Base-by-base conservation (phyloP, 2,329 filamentous ascomycete species). In the Simplicillium aogashimaense region DNA sequence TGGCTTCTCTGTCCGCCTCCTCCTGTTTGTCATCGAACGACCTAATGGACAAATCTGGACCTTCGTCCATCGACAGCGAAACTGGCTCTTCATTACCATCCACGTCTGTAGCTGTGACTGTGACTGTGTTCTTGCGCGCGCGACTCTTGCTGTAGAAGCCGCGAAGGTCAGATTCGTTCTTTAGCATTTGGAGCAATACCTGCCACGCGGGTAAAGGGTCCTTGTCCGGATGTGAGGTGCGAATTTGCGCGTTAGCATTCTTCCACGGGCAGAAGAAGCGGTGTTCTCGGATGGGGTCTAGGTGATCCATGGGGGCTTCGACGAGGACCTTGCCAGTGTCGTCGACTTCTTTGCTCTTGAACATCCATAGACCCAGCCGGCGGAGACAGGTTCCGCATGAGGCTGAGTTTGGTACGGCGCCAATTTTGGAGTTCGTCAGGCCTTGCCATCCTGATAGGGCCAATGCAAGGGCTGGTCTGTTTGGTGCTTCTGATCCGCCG, bases 361-460 rank as follows among this genome's bases (percentile, higher is more conserved):
- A 97, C 68, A 98, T 83, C 92, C 92, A 98, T 2, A 98, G 70
- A 0, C 92, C 92, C 0, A 97, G 69, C 2, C 89, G 79, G 43
- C 92, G 80, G 53, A 94, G 84, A 57, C 92, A 98, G 15, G 86
- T 85, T 43, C 82, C 74, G 59, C 92, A 98, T 4, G 79, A 80
- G 6, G 85, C 81, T 13, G 90, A 76, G 44, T 86, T 83, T 32
- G 81, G 78, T 16, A 83, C 76, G 2, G 77, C 61, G 55, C 80
- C 59, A 52, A 78, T 62, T 55, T 70, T 62, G 11, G 63, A 47
- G 48, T 76, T 72, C 7, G 63, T 65, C 3, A 78, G 65, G n/a
- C 78, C 78, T 51, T 86, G 77, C 85, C 86, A 90, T 29, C 86
- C 86, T 43, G 83, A 74, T 15, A 88, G 59, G 10, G 86, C 82